These are phyloP conservation scores for Vanilla planifolia DNA, from an alignment of 106 monocot genomes.

Conservation along the genomic window DNA sequence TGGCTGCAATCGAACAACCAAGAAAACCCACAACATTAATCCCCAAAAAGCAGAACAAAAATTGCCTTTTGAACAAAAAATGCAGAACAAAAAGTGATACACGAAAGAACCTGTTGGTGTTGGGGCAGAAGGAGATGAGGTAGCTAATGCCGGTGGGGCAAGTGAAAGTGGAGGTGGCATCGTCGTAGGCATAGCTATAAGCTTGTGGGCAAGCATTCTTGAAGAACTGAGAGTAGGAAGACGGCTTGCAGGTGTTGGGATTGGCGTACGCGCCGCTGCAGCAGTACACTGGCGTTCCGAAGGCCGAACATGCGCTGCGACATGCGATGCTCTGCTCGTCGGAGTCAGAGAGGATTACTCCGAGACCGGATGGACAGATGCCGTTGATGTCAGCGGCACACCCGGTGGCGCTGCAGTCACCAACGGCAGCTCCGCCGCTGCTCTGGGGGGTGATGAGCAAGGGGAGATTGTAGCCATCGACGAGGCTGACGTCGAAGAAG, in stretches of 20 bases:
- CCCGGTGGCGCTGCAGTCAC: conserved; percentile 42
- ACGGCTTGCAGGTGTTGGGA: conserved; percentile 66
- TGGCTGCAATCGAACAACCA: conserved; percentile 21
- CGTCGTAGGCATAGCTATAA: conserved; percentile 91
- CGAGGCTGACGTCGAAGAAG: conserved; percentile 54
- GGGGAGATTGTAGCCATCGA: conserved; percentile 48
- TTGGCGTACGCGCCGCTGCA: conserved; percentile 63
- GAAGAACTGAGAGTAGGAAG: conserved; percentile 70
- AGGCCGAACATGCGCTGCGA: conserved; percentile 76
- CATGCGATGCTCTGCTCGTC: conserved; percentile 44
- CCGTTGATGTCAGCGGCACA: conserved; percentile 55
- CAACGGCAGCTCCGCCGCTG: conserved; percentile 11
- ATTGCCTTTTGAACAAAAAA: not conserved
- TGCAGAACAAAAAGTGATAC: not conserved
- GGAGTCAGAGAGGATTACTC: conserved; percentile 15
- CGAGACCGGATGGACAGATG: conserved; percentile 55
- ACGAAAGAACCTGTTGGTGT: conserved; percentile 6
- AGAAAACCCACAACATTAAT: too few relatives aligned
- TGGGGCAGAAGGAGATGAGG: conserved; percentile 76
- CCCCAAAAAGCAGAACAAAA: too few relatives aligned
- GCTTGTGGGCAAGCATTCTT: conserved; percentile 76
- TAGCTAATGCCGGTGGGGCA: conserved; percentile 45
- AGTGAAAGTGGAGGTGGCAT: conserved; percentile 75
- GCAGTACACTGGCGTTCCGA: conserved; percentile 55
- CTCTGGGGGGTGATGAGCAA: conserved; percentile 38